These are phyloP conservation scores for Phytopythium aichiense DNA, from an alignment of 352 stramenopile species.

Conservation along the genomic window DNA sequence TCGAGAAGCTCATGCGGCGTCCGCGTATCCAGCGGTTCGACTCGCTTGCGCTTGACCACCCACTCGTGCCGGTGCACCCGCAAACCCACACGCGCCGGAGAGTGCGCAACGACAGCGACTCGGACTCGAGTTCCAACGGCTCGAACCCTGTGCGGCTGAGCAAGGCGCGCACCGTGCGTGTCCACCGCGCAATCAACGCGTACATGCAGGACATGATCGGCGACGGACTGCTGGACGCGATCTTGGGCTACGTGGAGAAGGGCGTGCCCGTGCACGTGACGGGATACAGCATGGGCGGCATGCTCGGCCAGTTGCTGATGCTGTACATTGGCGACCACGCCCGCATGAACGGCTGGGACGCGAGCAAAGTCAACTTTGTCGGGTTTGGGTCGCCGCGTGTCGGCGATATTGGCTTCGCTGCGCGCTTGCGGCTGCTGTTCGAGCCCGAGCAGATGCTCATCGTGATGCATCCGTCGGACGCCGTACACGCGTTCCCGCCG, in stretches of 20 bases:
- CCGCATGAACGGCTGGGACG: slow-evolving; percentile 68
- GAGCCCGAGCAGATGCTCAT: slow-evolving; percentile 76
- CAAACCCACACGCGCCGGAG: slow-evolving; percentile 46
- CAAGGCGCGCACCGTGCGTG: slow-evolving; percentile 54
- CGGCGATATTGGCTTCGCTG: slow-evolving; percentile 74
- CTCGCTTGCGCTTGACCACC: slow-evolving; percentile 62
- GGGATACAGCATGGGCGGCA: slow-evolving; percentile 84
- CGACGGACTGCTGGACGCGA: slow-evolving; percentile 65
- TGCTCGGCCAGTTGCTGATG: slow-evolving; percentile 78
- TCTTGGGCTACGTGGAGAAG: slow-evolving; percentile 69
- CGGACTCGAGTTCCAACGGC: slow-evolving; percentile 37
- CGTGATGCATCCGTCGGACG: slow-evolving; percentile 82
- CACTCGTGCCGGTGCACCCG: slow-evolving; percentile 46
- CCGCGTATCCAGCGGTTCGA: slow-evolving; percentile 63
- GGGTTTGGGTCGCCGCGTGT: slow-evolving; percentile 80
- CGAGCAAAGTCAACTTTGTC: slow-evolving; percentile 81
- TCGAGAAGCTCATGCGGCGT: slow-evolving; percentile 73
- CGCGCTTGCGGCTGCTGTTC: slow-evolving; percentile 68
- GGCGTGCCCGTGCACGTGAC: slow-evolving; percentile 78
- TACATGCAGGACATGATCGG: slow-evolving; percentile 88
- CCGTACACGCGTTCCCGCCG: slow-evolving; percentile 78
- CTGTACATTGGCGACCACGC: slow-evolving; percentile 70
- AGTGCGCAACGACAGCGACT: slow-evolving; percentile 44
- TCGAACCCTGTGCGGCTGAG: slow-evolving; percentile 54
- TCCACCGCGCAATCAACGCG: slow-evolving; percentile 74